A percentile compares a stretch with the other conserved stretches of the same genome.
These are phyloP conservation scores for Papilionanthe hybrid DNA, from an alignment of 116 monocot species.

Conservation along the genomic window DNA sequence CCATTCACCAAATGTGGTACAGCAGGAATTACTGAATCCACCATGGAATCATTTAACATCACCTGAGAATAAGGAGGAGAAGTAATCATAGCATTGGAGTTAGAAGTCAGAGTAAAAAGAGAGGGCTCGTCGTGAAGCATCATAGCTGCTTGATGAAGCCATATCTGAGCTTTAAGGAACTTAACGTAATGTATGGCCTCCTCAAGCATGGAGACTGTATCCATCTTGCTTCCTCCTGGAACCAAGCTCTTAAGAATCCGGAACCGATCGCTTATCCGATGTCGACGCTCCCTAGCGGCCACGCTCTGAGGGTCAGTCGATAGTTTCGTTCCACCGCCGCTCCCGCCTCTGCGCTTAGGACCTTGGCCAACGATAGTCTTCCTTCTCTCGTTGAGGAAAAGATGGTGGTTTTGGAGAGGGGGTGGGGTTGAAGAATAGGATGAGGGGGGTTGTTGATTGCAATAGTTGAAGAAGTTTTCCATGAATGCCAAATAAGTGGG, in stretches of 20 bases:
- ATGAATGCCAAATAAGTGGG: not conserved
- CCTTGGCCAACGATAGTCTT: not conserved
- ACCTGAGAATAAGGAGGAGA: not conserved
- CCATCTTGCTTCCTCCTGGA: slow-evolving; percentile 94
- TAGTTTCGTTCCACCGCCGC: slow-evolving; percentile 37
- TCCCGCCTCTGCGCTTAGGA: not conserved
- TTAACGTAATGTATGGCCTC: slow-evolving; percentile 96
- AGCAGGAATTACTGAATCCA: not conserved
- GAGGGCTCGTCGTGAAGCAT: not conserved
- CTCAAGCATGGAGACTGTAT: slow-evolving; percentile 93
- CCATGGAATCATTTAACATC: not conserved
- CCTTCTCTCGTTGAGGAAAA: not conserved
- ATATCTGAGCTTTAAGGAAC: slow-evolving; percentile 88
- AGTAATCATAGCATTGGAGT: not conserved
- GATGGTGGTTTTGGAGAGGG: not conserved
- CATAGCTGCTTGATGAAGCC: slow-evolving; percentile 53
- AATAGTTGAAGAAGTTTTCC: slow-evolving; percentile 2
- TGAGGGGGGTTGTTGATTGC: not conserved
- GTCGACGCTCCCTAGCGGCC: slow-evolving; percentile 75
- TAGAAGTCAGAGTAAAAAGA: not conserved
- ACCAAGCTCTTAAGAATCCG: slow-evolving; percentile 73
- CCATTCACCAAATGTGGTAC: not conserved
- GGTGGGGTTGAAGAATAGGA: not conserved
- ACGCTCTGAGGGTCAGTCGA: slow-evolving; percentile 98
- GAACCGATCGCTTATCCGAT: slow-evolving; percentile 90